Percentiles rank a stretch among this genome's conserved stretches.
Conservation (phyloP, 2,329 filamentous ascomycete genomes). For the Camptophora hylomeconis region DNA sequence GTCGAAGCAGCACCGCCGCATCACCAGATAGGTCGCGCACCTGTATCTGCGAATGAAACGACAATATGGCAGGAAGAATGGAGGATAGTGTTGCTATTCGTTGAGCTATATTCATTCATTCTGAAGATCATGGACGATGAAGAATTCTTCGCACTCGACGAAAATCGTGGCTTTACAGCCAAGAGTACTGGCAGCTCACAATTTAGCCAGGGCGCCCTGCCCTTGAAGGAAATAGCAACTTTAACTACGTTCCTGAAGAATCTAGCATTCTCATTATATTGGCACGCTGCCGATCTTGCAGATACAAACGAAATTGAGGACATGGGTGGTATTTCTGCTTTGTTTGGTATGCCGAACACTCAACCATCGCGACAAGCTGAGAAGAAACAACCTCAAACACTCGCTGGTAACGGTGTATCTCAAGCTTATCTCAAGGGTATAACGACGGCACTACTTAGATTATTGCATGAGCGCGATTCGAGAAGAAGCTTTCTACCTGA, state of each 20-base stretch:
- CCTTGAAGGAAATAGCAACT: constrained; percentile 55
- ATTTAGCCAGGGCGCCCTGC: constrained; percentile 53
- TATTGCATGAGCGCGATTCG: constrained; percentile 89
- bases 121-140: constrained; percentile 91
- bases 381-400: constrained; percentile 31
- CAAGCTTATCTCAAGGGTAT: constrained; percentile 67
- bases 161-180: constrained; percentile 19
- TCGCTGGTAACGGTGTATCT: constrained; percentile 56
- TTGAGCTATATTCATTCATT: constrained; percentile 89
- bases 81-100: constrained; percentile 76
- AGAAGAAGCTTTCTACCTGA: constrained; percentile 67
- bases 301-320: constrained; percentile 27
- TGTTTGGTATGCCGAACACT: constrained; percentile 10
- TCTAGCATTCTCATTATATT: constrained; percentile 77
- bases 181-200: constrained; percentile 33
- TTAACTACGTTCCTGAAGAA: constrained; percentile 82
- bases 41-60: constrained; percentile 19
- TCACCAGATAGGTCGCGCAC: constrained; percentile 23
- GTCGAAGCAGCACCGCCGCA: constrained; percentile 27
- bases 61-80: constrained; percentile 56
- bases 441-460: constrained; percentile 66
- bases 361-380: constrained; percentile 11
- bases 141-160: constrained; percentile 57
- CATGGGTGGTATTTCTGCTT: constrained; percentile 9
- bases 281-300: constrained; percentile 57